phyloP scores from a whole-genome alignment of 2,329 filamentous ascomycete species.

The Stemphylium lycopersici region DNA sequence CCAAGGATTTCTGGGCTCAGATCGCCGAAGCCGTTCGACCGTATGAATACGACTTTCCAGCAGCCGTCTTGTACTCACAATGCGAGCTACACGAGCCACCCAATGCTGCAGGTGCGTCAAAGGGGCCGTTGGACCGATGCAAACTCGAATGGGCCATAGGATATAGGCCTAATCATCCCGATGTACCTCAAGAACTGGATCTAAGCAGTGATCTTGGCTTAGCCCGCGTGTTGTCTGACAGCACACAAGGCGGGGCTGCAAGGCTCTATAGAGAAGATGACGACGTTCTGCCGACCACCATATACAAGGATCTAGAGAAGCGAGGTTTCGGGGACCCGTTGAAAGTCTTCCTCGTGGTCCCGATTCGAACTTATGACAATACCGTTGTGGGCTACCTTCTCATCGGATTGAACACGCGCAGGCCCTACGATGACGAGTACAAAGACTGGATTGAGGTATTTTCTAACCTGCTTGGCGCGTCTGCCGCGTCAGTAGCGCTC shows the following conservation, averaged over 20 bases:
- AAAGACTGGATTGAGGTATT: slow-evolving; percentile 22
- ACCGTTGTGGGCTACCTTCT: slow-evolving; percentile 12
- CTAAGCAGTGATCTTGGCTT: slow-evolving; percentile 6
- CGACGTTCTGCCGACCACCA: slow-evolving; percentile 5
- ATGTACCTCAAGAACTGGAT: slow-evolving; percentile 7
- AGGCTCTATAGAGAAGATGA: slow-evolving; percentile 1
- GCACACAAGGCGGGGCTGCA: slow-evolving; percentile 1
- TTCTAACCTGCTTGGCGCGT: slow-evolving; percentile 20
- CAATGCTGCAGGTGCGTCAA: not conserved
- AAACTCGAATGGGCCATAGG: slow-evolving; percentile 14
- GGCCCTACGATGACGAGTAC: slow-evolving; percentile 27
- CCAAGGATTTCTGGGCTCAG: slow-evolving; percentile 13
- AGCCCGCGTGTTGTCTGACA: slow-evolving; percentile 2
- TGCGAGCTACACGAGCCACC: not conserved
- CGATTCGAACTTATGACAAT: slow-evolving; percentile 9
- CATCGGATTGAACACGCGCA: slow-evolving; percentile 20
- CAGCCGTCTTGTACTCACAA: slow-evolving; percentile 15
- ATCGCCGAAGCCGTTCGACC: slow-evolving; percentile 11
- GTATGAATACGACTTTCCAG: slow-evolving; percentile 20
- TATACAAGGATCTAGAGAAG: slow-evolving; percentile 13
- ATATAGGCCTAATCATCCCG: slow-evolving; percentile 9
- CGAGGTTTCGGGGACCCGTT: slow-evolving; percentile 19
- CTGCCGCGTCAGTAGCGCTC: slow-evolving; percentile 21
- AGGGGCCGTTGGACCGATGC: not conserved
- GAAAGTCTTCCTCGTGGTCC: slow-evolving; percentile 9